phyloP scores from a whole-genome alignment of 2,329 filamentous ascomycete genomes.

The Microdochium paspali region DNA sequence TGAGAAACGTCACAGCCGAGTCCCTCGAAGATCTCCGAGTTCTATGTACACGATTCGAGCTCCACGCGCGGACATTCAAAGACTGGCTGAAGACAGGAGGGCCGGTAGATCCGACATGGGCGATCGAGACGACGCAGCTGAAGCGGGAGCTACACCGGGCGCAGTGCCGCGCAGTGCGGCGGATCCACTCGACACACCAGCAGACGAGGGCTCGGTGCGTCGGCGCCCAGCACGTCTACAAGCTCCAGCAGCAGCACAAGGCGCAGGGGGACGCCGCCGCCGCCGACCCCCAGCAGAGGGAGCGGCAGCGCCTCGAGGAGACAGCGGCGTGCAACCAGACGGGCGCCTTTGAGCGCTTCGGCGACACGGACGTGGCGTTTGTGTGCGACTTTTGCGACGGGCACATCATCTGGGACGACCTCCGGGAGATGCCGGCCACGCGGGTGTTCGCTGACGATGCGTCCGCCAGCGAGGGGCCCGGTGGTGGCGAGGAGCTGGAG shows the following conservation, averaged over 20 bases:
- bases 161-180: slow-evolving; percentile 46
- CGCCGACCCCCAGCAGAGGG: background rate
- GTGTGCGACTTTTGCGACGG: slow-evolving; percentile 55
- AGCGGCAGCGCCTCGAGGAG: slow-evolving; percentile 28
- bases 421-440: slow-evolving; percentile 39
- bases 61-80: slow-evolving; percentile 39
- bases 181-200: slow-evolving; percentile 43
- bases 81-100: slow-evolving; percentile 46
- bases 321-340: slow-evolving; percentile 39
- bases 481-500: background rate
- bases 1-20: slow-evolving; percentile 27
- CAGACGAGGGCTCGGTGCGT: slow-evolving; percentile 40
- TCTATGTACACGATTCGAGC: slow-evolving; percentile 33
- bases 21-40: slow-evolving; percentile 40
- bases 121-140: slow-evolving; percentile 39
- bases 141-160: slow-evolving; percentile 44
- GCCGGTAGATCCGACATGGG: slow-evolving; percentile 46
- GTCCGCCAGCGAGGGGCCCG: background rate
- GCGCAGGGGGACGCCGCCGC: background rate
- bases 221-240: slow-evolving; percentile 44
- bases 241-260: slow-evolving; percentile 30
- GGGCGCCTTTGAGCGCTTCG: slow-evolving; percentile 47
- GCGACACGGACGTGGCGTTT: slow-evolving; percentile 44
- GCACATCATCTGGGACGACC: slow-evolving; percentile 48
- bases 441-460: background rate